A percentile compares a stretch with the other conserved stretches of the same genome.
Evolutionary conservation across 2,329 filamentous ascomycete species (phyloP).

Genomic region (Ophiostoma sp.): DNA sequence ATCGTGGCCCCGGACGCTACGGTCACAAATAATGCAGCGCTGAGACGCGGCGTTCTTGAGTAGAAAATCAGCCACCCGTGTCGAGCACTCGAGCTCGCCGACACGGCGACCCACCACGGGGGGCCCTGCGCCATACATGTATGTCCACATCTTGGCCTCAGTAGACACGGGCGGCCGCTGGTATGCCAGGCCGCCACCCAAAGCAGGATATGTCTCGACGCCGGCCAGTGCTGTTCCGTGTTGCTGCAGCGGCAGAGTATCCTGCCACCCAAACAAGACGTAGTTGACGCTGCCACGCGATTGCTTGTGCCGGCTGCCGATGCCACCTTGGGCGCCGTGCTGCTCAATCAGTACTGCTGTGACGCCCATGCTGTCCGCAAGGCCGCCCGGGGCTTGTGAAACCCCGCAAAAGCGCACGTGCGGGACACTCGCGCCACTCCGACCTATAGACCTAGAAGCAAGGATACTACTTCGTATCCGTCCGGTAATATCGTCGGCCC

Average conservation of each 20-base stretch:
- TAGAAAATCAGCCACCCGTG: slow-evolving; percentile 29
- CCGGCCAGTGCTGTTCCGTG: not conserved
- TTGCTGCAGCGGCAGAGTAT: slow-evolving; percentile 16
- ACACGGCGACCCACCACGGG: slow-evolving; percentile 36
- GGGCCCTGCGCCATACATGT: slow-evolving; percentile 52
- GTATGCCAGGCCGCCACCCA: not conserved
- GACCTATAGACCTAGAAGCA: not conserved
- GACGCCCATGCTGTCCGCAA: slow-evolving; percentile 32
- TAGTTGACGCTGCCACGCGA: slow-evolving; percentile 29
- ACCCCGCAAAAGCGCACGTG: slow-evolving; percentile 52
- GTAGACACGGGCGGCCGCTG: slow-evolving; percentile 29
- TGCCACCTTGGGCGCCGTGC: slow-evolving; percentile 46
- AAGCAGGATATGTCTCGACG: not conserved
- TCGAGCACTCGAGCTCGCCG: slow-evolving; percentile 24
- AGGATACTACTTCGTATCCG: not conserved
- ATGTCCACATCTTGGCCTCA: slow-evolving; percentile 52
- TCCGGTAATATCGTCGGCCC: slow-evolving; percentile 34
- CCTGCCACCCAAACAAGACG: slow-evolving; percentile 36
- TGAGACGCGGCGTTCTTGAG: slow-evolving; percentile 30
- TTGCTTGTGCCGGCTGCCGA: slow-evolving; percentile 24
- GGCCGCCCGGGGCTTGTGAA: slow-evolving; percentile 46
- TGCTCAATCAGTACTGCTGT: slow-evolving; percentile 47
- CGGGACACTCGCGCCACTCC: slow-evolving; percentile 25
- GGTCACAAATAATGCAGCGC: slow-evolving; percentile 46
- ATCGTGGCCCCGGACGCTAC: slow-evolving; percentile 7